Conservation (phyloP, 2,329 filamentous ascomycete species). For the Helotiales sp. region DNA sequence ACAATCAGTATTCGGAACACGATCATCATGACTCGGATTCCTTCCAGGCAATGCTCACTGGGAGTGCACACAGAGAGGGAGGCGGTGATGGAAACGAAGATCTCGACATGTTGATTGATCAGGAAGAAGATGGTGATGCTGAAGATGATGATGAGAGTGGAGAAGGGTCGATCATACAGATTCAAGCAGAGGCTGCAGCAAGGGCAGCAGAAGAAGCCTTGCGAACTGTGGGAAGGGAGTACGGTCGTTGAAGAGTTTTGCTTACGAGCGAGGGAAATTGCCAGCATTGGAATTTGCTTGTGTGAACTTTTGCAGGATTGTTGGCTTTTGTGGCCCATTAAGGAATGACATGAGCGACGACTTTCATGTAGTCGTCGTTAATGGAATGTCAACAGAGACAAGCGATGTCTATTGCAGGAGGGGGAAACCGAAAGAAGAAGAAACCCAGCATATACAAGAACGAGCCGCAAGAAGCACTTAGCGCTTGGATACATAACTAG, state of each 20-base stretch:
- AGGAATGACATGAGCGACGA: background rate
- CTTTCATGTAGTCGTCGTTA: background rate
- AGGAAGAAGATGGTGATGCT: conserved; percentile 35
- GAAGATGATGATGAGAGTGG: conserved; percentile 19
- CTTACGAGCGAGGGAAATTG: background rate
- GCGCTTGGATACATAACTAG: no score
- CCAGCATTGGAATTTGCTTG: background rate
- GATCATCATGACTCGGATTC: conserved; percentile 31
- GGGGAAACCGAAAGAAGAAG: no score
- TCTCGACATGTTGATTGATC: conserved; percentile 42
- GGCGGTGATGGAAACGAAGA: conserved; percentile 33
- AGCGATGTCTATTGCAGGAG: background rate
- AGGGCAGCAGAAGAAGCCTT: conserved; percentile 29
- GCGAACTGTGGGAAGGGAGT: conserved; percentile 27
- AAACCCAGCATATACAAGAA: no score
- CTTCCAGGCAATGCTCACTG: conserved; percentile 36
- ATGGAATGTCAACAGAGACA: background rate
- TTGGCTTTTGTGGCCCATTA: background rate
- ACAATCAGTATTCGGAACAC: conserved; percentile 15
- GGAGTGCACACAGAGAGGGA: conserved; percentile 11
- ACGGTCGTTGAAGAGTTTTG: conserved; percentile 7
- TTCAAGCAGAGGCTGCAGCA: conserved; percentile 30
- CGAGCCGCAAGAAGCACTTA: no score
- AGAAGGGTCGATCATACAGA: conserved; percentile 22
- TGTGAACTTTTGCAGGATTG: background rate